phyloP scores from a whole-genome alignment of 164 flowering plant species.

The Liriodendron chinense region DNA sequence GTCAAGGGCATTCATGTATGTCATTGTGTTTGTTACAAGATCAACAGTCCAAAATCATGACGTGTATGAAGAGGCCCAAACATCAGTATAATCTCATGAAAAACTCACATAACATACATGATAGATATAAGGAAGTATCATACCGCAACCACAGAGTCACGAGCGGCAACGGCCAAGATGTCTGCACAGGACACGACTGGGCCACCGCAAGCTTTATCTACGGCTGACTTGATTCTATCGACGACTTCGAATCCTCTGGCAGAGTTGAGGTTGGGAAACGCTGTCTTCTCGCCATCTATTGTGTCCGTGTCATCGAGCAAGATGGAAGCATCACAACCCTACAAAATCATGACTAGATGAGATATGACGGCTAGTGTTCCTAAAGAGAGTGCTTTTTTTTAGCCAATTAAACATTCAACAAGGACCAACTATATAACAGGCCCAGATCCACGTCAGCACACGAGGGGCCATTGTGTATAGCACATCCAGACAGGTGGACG shows the following conservation, averaged over 20 bases:
- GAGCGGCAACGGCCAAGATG: constrained; percentile 38
- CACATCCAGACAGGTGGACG: neutral
- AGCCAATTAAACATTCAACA: too few relatives aligned
- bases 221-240: constrained; percentile 22
- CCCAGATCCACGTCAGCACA: neutral
- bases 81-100: neutral
- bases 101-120: neutral
- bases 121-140: neutral
- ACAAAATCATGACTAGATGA: neutral
- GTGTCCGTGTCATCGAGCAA: constrained; percentile 36
- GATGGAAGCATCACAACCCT: constrained; percentile 70
- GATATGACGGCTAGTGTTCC: too few relatives aligned
- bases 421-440: neutral
- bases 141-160: constrained; percentile 34
- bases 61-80: too few relatives aligned
- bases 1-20: too few relatives aligned
- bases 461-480: neutral
- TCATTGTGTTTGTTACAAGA: too few relatives aligned
- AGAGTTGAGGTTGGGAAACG: constrained; percentile 25
- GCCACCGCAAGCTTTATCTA: constrained; percentile 23
- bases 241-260: constrained; percentile 29
- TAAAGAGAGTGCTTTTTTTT: too few relatives aligned
- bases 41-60: too few relatives aligned
- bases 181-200: constrained; percentile 40
- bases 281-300: constrained; percentile 31